phyloP scores from a whole-genome alignment of 495 filamentous ascomycete species.

The Hapsidospora chrysogenum region DNA sequence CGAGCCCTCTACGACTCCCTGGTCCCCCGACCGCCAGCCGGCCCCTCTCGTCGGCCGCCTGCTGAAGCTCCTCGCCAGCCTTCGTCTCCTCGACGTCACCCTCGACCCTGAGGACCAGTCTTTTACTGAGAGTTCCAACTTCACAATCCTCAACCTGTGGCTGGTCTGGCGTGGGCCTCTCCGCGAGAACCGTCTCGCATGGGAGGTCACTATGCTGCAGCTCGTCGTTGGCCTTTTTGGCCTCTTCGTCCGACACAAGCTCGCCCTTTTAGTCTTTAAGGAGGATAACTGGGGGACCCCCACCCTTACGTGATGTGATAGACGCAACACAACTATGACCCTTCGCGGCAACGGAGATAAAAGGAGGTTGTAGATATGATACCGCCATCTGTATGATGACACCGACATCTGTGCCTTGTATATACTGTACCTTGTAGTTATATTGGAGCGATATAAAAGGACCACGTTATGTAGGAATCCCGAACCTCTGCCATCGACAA shows the following conservation, averaged over 20 bases:
- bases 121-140: slow-evolving; percentile 71
- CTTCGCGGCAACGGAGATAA: too few relatives aligned
- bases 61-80: slow-evolving; percentile 44
- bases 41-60: slow-evolving; percentile 36
- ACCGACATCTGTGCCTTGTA: too few relatives aligned
- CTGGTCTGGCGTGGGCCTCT: slow-evolving; percentile 88
- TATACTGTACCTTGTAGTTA: too few relatives aligned
- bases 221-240: slow-evolving; percentile 56
- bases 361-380: too few relatives aligned
- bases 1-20: slow-evolving; percentile 70
- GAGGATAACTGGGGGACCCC: slow-evolving; percentile 52
- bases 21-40: slow-evolving; percentile 49
- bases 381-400: too few relatives aligned
- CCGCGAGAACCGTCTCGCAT: slow-evolving; percentile 67
- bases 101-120: slow-evolving; percentile 45
- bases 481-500: too few relatives aligned
- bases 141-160: slow-evolving; percentile 92
- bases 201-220: slow-evolving; percentile 63
- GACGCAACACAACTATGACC: too few relatives aligned
- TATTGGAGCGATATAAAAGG: too few relatives aligned
- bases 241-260: slow-evolving; percentile 65
- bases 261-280: slow-evolving; percentile 73
- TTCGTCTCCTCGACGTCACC: slow-evolving; percentile 48
- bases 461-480: too few relatives aligned
- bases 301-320: too few relatives aligned